These are phyloP conservation scores for Arthrinium phaeospermum DNA, from an alignment of 2,329 filamentous ascomycete species.

Conservation along the genomic window DNA sequence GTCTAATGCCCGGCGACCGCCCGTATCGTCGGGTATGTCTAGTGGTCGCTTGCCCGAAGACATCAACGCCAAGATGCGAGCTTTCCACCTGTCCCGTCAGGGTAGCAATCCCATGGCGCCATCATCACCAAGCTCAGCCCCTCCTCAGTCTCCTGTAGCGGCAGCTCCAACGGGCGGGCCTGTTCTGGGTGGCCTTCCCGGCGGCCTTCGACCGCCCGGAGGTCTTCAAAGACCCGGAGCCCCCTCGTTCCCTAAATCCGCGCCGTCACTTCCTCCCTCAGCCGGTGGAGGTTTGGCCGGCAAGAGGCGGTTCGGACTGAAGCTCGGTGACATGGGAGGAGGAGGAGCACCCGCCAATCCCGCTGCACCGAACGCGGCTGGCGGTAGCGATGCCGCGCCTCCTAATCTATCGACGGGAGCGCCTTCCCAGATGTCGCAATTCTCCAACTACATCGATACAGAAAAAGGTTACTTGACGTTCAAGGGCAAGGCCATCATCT, in stretches of 20 bases:
- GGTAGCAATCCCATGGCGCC: constrained; percentile 41
- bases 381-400: background rate
- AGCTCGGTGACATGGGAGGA: constrained; percentile 59
- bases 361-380: background rate
- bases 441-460: constrained; percentile 84
- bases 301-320: constrained; percentile 66
- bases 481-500: constrained; percentile 89
- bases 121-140: constrained; percentile 38
- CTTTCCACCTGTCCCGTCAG: constrained; percentile 53
- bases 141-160: constrained; percentile 34
- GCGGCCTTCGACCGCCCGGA: constrained; percentile 48
- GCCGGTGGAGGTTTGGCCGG: constrained; percentile 58
- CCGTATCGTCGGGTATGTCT: constrained; percentile 47
- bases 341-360: constrained; percentile 32
- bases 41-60: constrained; percentile 49
- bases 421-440: constrained; percentile 62
- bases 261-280: constrained; percentile 51
- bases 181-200: constrained; percentile 41
- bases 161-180: constrained; percentile 30
- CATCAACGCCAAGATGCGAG: constrained; percentile 54
- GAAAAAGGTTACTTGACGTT: constrained; percentile 92
- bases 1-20: constrained; percentile 65
- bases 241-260: constrained; percentile 58
- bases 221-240: constrained; percentile 52
- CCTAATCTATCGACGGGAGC: constrained; percentile 31